Evolutionary conservation across 495 filamentous ascomycete genomes (phyloP).

Genomic region (Pyronema domesticum): DNA sequence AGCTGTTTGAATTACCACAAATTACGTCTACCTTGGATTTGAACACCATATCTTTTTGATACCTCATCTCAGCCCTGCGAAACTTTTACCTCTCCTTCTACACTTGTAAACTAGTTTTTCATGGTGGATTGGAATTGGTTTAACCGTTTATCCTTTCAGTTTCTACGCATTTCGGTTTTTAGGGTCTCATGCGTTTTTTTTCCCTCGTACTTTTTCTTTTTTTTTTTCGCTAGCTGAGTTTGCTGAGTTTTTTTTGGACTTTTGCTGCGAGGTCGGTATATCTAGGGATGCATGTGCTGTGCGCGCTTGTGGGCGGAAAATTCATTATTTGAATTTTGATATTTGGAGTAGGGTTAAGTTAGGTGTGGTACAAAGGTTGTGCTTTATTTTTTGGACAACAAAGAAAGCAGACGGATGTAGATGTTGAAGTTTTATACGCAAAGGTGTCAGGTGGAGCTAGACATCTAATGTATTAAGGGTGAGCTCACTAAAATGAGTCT

Average conservation of each 20-base stretch:
- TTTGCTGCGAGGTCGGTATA: neutral
- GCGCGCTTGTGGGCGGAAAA: neutral
- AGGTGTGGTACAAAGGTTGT: neutral
- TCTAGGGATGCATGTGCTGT: conserved; percentile 6
- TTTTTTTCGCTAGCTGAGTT: neutral
- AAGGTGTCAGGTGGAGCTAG: too few relatives aligned
- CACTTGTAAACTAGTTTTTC: conserved; percentile 4
- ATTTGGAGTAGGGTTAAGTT: neutral
- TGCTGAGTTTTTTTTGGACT: conserved; percentile 1
- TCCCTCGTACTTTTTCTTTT: conserved; percentile 3
- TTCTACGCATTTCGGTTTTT: conserved; percentile 1
- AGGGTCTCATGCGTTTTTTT: conserved; percentile 1
- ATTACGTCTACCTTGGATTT: too few relatives aligned
- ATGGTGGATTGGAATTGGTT: neutral
- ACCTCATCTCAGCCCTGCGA: too few relatives aligned
- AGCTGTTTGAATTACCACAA: too few relatives aligned
- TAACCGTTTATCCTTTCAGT: neutral
- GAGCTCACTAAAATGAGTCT: too few relatives aligned
- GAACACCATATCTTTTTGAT: too few relatives aligned
- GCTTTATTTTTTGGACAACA: neutral
- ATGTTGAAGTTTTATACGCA: too few relatives aligned
- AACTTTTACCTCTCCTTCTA: neutral
- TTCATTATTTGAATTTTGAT: conserved; percentile 5
- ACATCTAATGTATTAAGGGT: too few relatives aligned
- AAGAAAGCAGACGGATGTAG: too few relatives aligned